A percentile compares a stretch with the other conserved stretches of the same genome.
These are phyloP conservation scores for Phytopythium ostracodes DNA, from an alignment of 352 stramenopile species.

Conservation along the genomic window DNA sequence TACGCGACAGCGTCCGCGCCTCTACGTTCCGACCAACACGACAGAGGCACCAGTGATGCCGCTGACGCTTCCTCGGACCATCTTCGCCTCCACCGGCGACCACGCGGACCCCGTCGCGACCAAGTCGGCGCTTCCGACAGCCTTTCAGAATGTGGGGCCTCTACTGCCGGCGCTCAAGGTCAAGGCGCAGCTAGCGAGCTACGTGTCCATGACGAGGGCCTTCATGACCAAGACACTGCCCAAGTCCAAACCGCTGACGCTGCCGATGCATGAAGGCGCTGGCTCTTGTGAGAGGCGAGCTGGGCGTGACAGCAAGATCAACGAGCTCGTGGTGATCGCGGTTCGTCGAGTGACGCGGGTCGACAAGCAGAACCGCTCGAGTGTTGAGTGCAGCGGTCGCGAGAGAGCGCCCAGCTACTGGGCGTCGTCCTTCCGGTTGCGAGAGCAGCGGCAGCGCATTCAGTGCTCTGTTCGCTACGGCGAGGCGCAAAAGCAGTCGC, in stretches of 20 bases:
- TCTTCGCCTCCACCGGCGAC: background rate
- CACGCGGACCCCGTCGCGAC: conserved; percentile 7
- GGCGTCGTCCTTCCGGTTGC: conserved; percentile 11
- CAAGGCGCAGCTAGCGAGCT: conserved; percentile 19
- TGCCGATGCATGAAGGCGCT: conserved; percentile 4
- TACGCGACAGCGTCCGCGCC: background rate
- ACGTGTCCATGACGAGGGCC: conserved; percentile 27
- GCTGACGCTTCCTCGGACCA: conserved; percentile 10
- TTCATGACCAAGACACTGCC: conserved; percentile 34
- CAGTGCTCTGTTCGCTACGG: conserved; percentile 26
- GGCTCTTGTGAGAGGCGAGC: background rate
- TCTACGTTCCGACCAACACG: background rate
- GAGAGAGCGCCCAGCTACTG: conserved; percentile 10
- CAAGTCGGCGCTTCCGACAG: conserved; percentile 8
- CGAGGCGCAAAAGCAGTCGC: conserved; percentile 21
- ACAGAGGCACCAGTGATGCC: conserved; percentile 9
- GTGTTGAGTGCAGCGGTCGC: conserved; percentile 6
- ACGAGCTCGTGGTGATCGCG: conserved; percentile 37
- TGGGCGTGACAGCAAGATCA: conserved; percentile 8
- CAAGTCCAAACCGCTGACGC: conserved; percentile 19
- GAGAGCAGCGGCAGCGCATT: conserved; percentile 19
- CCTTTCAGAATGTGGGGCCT: background rate
- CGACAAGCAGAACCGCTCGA: background rate
- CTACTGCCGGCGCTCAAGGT: conserved; percentile 22
- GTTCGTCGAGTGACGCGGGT: conserved; percentile 26